Evolutionary conservation across 768 basidiomycete species (phyloP), one percentile per base, ranked within the genome.

Genomic region (Naganishia vishniacii): DNA sequence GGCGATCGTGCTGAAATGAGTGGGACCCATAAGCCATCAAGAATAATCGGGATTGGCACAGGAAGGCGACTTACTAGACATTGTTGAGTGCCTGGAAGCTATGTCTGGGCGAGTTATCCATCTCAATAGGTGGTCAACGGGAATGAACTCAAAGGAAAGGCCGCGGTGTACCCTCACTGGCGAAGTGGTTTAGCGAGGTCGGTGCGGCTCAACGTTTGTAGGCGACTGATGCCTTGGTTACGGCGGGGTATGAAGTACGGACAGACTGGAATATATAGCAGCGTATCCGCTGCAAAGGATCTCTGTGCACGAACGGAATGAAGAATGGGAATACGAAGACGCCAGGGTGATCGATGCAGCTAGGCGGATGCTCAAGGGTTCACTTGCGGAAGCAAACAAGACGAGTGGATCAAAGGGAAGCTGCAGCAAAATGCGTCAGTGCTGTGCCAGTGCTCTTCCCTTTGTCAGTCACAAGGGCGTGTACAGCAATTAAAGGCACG

Each of bases 41-140:
- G 9, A 56, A 2, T 37, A 20, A 23, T 20, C 41, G 9, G 2
- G 46, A 48, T 45, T 26, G 32, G n/a, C n/a, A n/a, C n/a, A n/a
- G n/a, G n/a, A n/a, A n/a, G n/a, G n/a, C n/a, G n/a, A 62, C 74
- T 68, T 42, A 77, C 75, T 77, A 77, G 61, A 69, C 67, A 47
- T 77, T 77, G 61, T 71, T 77, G 12, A 71, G 64, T 16, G 73
- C 72, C 51, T 77, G 75, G 42, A 71, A 77, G 41, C 71, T 69
- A 65, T 75, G 71, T 23, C 75, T 65, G 16, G 75, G 75, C 9
- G 75, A 72, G 59, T 70, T 70, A 61, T 77, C 75, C 75, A 77
- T 77, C 20, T 18, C 48, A 31, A 29, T n/a, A 16, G 41, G 32
- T 26, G 42, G n/a, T 13, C 16, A 23, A 34, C n/a, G 7, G 16